Evolutionary conservation across 176 grass and related monocot species (phyloP).

Genomic region (Aegilops longissima): DNA sequence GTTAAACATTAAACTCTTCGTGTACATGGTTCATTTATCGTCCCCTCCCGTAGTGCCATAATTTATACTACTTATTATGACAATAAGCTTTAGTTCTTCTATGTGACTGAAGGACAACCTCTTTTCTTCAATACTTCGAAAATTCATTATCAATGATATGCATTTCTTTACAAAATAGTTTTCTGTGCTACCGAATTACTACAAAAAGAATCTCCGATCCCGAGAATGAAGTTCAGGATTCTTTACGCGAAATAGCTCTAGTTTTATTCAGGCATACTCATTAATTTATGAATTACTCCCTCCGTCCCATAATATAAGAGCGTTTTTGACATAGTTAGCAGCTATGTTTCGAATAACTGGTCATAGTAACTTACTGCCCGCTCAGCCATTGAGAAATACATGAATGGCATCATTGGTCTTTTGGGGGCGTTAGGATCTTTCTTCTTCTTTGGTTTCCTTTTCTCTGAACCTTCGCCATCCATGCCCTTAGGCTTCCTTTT

Average conservation of each 20-base stretch:
- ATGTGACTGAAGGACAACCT: neutral
- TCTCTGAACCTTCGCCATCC: conserved; percentile 78
- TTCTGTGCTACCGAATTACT: neutral
- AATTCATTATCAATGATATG: neutral
- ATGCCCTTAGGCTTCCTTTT: conserved; percentile 71
- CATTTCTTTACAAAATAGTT: neutral
- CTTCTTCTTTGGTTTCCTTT: conserved; percentile 87
- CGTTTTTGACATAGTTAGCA: neutral
- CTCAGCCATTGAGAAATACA: conserved; percentile 97
- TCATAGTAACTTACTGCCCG: conserved; percentile 63
- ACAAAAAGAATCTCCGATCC: too few relatives aligned
- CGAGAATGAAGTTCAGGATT: neutral
- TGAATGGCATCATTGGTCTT: conserved; percentile 87
- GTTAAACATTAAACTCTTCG: neutral
- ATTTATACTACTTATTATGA: neutral
- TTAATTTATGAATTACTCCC: neutral
- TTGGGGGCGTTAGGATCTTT: conserved; percentile 98
- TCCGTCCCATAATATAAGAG: too few relatives aligned
- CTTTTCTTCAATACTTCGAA: neutral
- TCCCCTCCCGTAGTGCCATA: neutral
- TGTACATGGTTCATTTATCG: neutral
- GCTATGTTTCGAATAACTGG: neutral
- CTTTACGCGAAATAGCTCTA: neutral
- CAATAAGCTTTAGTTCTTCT: neutral
- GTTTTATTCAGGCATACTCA: neutral